Evolutionary conservation across 106 monocot genomes (phyloP), one percentile per base, ranked within the genome.

Genomic region (Amphibolis antarctica): DNA sequence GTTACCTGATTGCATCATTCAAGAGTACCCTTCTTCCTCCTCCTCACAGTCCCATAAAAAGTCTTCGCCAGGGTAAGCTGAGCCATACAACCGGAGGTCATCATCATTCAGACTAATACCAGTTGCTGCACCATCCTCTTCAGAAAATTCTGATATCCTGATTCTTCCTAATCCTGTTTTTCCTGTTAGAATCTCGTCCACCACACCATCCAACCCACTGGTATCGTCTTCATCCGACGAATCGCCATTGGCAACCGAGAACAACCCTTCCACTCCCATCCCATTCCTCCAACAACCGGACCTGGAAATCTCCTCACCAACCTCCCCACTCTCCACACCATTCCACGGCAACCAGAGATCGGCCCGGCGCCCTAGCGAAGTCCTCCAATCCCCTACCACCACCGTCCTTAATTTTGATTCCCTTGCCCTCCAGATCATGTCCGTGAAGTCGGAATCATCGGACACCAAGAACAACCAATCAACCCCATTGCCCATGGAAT

Each of bases 281-380:
- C 12, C n/a, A 31, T 26, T 53, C 19, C 50, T 45, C 48, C 62
- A 67, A 65, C 68, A 57, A 0, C 66, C 66, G 0, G 21, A 51
- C 60, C 52, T 53, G 69, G 78, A n/a, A 5, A 73, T 49, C 63
- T 91, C 89, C 66, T 85, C 85, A 24, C 59, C 81, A 17, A 98
- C 70, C 20, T 91, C 80, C 55, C 90, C 98, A 27, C 56, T 85
- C 82, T 98, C 91, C 43, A 98, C 98, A 28, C 70, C 60, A 31
- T 9, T 61, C 96, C 96, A 96, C 19, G 96, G 82, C 28, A 90
- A 73, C 90, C 96, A 96, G 14, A 98, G 48, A 50, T 98, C 91
- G 1, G 91, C 91, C 25, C 67, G 59, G 26, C 68, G 36, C 18
- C 85, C 80, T 12, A 98, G 53, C 23, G 71, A 66, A 12, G 63